A percentile compares a stretch with the other conserved stretches of the same genome.
These are phyloP conservation scores for Pseudonitzschia multiseries DNA, from an alignment of 108 stramenopile genomes.

Conservation along the genomic window DNA sequence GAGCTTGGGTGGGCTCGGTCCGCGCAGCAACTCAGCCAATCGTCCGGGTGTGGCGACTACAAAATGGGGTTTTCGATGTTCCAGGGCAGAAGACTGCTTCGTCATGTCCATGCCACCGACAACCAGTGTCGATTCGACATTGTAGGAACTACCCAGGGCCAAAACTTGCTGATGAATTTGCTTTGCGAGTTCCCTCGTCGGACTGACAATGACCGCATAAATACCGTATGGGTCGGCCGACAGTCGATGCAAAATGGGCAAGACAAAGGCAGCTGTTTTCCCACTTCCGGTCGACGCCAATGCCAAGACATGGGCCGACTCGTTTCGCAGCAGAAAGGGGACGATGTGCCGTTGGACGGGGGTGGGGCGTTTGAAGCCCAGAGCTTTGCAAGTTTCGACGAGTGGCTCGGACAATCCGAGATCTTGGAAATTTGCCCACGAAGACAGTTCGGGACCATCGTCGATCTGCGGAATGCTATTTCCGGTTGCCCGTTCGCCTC, in stretches of 20 bases:
- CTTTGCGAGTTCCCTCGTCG: conserved; percentile 96
- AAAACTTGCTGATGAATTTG: conserved; percentile 94
- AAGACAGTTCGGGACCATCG: conserved; percentile 11
- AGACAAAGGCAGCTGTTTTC: conserved; percentile 91
- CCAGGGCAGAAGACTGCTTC: conserved; percentile 69
- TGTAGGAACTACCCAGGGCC: conserved; percentile 84
- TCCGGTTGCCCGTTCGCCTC: neutral
- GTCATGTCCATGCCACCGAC: conserved; percentile 91
- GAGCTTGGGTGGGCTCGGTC: conserved; percentile 65
- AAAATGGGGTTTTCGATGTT: conserved; percentile 83
- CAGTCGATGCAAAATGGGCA: conserved; percentile 88
- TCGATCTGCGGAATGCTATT: neutral
- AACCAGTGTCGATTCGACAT: conserved; percentile 75
- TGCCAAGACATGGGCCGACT: conserved; percentile 61
- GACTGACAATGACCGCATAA: conserved; percentile 89
- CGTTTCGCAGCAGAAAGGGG: conserved; percentile 58
- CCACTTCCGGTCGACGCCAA: conserved; percentile 83
- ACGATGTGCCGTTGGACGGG: conserved; percentile 72
- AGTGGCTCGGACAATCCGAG: conserved; percentile 64
- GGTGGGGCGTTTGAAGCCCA: conserved; percentile 71
- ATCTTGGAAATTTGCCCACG: conserved; percentile 65
- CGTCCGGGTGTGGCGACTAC: conserved; percentile 96
- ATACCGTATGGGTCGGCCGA: conserved; percentile 90
- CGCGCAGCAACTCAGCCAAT: conserved; percentile 83
- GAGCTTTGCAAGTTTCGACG: conserved; percentile 58